These are phyloP conservation scores for Plasmodium vivax DNA, from an alignment of 169 alveolate species.

Conservation along the genomic window DNA sequence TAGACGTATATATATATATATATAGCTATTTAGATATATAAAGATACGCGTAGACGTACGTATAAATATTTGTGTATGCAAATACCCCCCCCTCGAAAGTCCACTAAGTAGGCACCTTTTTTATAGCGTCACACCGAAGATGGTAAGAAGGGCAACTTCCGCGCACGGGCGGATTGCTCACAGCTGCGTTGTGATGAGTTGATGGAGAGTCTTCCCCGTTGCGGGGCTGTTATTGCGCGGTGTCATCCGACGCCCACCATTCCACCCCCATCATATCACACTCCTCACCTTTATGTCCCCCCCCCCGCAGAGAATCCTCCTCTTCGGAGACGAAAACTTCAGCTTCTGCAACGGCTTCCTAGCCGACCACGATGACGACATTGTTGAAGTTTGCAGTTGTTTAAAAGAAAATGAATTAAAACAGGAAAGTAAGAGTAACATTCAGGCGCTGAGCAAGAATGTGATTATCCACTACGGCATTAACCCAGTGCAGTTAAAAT, in stretches of 20 bases:
- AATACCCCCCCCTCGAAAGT: neutral
- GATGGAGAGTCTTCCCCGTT: neutral
- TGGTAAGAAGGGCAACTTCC: neutral
- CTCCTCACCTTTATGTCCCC: neutral
- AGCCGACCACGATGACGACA: constrained; percentile 63
- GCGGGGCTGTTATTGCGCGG: neutral
- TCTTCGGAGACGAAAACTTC: constrained; percentile 72
- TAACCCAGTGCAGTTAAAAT: constrained; percentile 77
- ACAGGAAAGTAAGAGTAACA: constrained; percentile 65
- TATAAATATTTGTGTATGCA: neutral
- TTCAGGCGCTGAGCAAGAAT: constrained; percentile 33
- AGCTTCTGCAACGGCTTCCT: constrained; percentile 69
- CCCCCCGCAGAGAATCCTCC: constrained; percentile 28
- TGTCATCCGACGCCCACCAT: no score
- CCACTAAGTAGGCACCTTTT: neutral
- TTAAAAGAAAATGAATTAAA: constrained; percentile 74
- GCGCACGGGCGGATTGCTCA: neutral
- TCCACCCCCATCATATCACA: no score
- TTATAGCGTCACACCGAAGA: neutral
- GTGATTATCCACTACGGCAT: constrained; percentile 77
- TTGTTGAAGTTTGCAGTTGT: constrained; percentile 74
- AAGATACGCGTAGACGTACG: no score
- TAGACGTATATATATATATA: no score
- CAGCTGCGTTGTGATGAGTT: neutral
- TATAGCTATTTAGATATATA: no score